Evolutionary conservation across 495 filamentous ascomycete species (phyloP).

Genomic region (Daldinia concentrica): DNA sequence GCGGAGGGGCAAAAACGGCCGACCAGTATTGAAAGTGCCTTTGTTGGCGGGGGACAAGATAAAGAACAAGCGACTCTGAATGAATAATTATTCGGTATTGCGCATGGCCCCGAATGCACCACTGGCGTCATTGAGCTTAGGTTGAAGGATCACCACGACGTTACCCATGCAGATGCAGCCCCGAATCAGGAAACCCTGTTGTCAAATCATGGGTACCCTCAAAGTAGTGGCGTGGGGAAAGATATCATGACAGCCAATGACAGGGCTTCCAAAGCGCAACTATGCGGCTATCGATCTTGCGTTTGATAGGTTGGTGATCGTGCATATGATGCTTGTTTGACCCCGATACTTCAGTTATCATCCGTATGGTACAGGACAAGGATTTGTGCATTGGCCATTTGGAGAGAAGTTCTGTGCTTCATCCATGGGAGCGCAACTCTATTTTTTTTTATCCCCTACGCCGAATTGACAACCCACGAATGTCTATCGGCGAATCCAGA

Average conservation of each 20-base stretch:
- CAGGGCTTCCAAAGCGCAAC: conserved; percentile 34
- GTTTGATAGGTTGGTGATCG: conserved; percentile 46
- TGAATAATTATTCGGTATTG: conserved; percentile 21
- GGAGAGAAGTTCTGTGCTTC: conserved; percentile 8
- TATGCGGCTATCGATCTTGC: conserved; percentile 45
- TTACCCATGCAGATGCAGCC: conserved; percentile 38
- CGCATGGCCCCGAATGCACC: conserved; percentile 27
- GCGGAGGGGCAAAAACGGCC: background rate
- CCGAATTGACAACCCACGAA: conserved; percentile 17
- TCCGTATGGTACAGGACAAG: conserved; percentile 25
- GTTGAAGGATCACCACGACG: conserved; percentile 29
- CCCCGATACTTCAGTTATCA: conserved; percentile 26
- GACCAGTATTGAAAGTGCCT: conserved; percentile 12
- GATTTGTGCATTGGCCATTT: conserved; percentile 26
- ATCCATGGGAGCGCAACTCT: conserved; percentile 7
- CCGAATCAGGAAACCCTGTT: conserved; percentile 31
- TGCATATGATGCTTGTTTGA: conserved; percentile 46
- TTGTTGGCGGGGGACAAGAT: conserved; percentile 14
- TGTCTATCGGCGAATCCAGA: conserved; percentile 14
- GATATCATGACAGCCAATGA: conserved; percentile 44
- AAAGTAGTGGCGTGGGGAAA: conserved; percentile 38
- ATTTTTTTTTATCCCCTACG: conserved; percentile 8
- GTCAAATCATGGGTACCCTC: conserved; percentile 31
- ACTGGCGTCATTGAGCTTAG: conserved; percentile 42
- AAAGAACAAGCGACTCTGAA: conserved; percentile 18